Evolutionary conservation across 2,329 filamentous ascomycete species (phyloP), one percentile per base, ranked within the genome.

Genomic region (Fusarium siculi): DNA sequence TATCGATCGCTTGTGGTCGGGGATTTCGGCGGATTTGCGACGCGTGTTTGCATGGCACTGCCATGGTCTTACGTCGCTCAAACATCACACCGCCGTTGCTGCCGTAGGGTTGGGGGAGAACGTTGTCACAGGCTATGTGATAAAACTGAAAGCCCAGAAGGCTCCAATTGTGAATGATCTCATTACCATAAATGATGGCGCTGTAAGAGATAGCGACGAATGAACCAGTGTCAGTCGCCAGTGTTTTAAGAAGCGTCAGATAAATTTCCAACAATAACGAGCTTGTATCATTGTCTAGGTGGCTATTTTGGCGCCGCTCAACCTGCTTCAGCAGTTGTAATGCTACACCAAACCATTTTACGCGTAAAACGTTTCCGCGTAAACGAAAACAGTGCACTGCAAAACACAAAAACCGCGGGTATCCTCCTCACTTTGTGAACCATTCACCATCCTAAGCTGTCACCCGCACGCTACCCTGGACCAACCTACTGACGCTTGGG

Each of bases 281-380:
- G 4, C 23, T 25, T 25, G 23, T 25, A 25, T 25, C 23, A 25
- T 25, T 25, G 23, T 25, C 23, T 25, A 25, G 23, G 23, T 25
- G 23, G 23, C 23, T 25, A 25, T 25, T 25, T 25, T 25, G 23
- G 25, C 25, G 25, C 25, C 25, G 25, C 25, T 5, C 25, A 25
- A 93, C 64, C 87, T 87, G 1, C 81, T 94, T 0, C 89, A 92
- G 61, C 93, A 95, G 77, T 80, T 95, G 0, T 94, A 89, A 74
- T 93, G 89, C 66, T 95, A 94, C 71, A 82, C 86, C 0, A 93
- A 93, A 66, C 90, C 90, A 0, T 84, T 96, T 0, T 93, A 23
- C 16, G 8, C 18, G 32, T 36, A 19, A 25, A 32, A 9, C 3
- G 1, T 2, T 23, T 3, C 30, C 47, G 30, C n/a, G 16, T 50